Percentiles rank a stretch among this genome's conserved stretches.
Evolutionary conservation across 352 stramenopile species (phyloP).

Genomic region (Halophytophthora polymorphica): DNA sequence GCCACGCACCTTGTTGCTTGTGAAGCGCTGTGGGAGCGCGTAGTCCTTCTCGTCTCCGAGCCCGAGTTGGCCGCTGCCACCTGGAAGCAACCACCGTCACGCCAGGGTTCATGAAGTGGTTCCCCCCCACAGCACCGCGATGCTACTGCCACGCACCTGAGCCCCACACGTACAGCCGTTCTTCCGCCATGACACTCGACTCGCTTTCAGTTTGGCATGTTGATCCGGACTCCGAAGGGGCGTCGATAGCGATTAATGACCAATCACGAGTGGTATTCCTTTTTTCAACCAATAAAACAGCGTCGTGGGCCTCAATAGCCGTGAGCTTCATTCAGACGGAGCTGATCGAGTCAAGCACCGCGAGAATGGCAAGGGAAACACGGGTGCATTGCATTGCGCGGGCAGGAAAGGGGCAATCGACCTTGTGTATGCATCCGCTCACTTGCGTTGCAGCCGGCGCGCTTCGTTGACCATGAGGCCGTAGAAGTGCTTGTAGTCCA

Average conservation of each 20-base stretch:
- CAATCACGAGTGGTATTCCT: slow-evolving; percentile 1
- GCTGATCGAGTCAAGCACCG: too few relatives aligned
- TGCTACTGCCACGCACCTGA: slow-evolving; percentile 33
- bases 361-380: too few relatives aligned
- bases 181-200: slow-evolving; percentile 14
- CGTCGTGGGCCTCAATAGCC: too few relatives aligned
- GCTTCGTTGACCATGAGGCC: slow-evolving; percentile 80
- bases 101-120: too few relatives aligned
- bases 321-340: neutral
- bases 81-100: slow-evolving; percentile 16
- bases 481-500: slow-evolving; percentile 84
- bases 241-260: neutral
- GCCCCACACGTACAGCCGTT: slow-evolving; percentile 49
- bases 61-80: slow-evolving; percentile 63
- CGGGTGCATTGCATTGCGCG: neutral
- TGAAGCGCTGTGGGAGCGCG: slow-evolving; percentile 47
- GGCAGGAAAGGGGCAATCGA: neutral
- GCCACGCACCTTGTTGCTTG: slow-evolving; percentile 9
- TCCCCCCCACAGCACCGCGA: neutral
- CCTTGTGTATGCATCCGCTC: slow-evolving; percentile 2
- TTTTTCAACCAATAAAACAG: neutral
- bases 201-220: slow-evolving; percentile 3
- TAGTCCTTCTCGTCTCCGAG: slow-evolving; percentile 53
- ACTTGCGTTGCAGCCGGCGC: slow-evolving; percentile 59
- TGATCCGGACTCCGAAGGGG: neutral